Evolutionary conservation across 768 basidiomycete genomes (phyloP), one percentile per base, ranked within the genome.

Genomic region (Hygrocybe coccinea): DNA sequence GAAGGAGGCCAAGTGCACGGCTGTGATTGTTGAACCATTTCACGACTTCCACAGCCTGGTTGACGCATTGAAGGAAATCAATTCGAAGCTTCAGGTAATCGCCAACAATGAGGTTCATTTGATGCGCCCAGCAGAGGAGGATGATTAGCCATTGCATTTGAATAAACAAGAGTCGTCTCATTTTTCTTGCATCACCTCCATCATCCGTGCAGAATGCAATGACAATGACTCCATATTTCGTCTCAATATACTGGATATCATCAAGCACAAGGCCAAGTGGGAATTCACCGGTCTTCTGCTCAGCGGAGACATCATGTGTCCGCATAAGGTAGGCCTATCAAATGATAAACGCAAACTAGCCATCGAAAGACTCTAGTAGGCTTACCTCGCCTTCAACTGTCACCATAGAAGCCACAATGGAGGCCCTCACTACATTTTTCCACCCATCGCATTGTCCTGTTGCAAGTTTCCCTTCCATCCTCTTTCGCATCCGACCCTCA

Each of bases 361-460:
- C 17, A 60, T 49, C 7, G n/a, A 12, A 11, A 43, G 21, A 43
- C 24, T 57, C 29, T 29, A 29, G 29, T 29, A 29, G 29, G 29
- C 61, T 39, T 53, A 70, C 70, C 56, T 55, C 43, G 33, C 57
- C 49, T 17, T 68, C 60, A 1, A 68, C 63, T 24, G 56, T 69
- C 22, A 69, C 46, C 55, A 67, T 63, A 9, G 63, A 64, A 8
- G 60, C 58, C 39, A 67, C 56, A 22, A 70, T 24, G 12, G 61
- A 52, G 12, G 55, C 62, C 49, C 62, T 66, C 9, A 60, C 54
- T 15, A 67, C 52, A 57, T 69, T 67, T 49, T 66, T 67, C 69
- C 69, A 71, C 19, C 69, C 65, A 58, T 71, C 69, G 44, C 65
- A 67, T 53, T 67, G 63, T 5, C 64, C 60, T 4, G 68, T 70